Evolutionary conservation across 1,139 yeast species (phyloP).

Genomic region (Blastobotrys raffinosifermentans): DNA sequence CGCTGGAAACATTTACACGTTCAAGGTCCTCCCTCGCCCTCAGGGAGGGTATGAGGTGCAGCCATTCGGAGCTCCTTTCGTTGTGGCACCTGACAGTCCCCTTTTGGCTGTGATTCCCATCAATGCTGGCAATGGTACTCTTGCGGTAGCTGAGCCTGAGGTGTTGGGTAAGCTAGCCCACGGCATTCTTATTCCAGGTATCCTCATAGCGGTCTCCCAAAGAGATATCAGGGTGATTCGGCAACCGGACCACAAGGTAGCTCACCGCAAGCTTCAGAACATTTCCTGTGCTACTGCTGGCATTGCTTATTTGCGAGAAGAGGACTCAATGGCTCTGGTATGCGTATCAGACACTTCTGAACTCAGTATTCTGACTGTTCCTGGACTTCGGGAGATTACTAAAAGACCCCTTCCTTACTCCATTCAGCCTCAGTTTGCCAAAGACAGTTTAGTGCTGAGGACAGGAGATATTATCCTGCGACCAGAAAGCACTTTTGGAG

Average conservation of each 20-base stretch:
- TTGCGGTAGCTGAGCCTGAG: slow-evolving; percentile 58
- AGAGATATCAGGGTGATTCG: slow-evolving; percentile 61
- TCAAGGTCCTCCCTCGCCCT: slow-evolving; percentile 60
- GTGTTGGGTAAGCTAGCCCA: slow-evolving; percentile 55
- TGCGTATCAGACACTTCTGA: slow-evolving; percentile 39
- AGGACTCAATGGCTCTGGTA: slow-evolving; percentile 40
- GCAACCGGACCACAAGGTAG: slow-evolving; percentile 45
- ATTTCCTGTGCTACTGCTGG: slow-evolving; percentile 47
- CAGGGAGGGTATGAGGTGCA: slow-evolving; percentile 65
- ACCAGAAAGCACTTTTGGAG: slow-evolving; percentile 52
- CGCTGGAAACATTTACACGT: slow-evolving; percentile 64
- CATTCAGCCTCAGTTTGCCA: slow-evolving; percentile 37
- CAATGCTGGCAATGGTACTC: slow-evolving; percentile 49
- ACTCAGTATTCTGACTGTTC: slow-evolving; percentile 43
- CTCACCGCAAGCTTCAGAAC: slow-evolving; percentile 46
- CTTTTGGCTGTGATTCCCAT: slow-evolving; percentile 55
- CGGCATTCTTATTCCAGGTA: slow-evolving; percentile 60
- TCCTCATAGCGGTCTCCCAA: slow-evolving; percentile 50
- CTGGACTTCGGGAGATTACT: slow-evolving; percentile 48
- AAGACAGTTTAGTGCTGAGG: slow-evolving; percentile 46
- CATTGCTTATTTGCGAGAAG: slow-evolving; percentile 42
- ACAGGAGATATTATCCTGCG: slow-evolving; percentile 73
- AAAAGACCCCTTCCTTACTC: slow-evolving; percentile 38
- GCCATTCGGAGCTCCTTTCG: slow-evolving; percentile 44
- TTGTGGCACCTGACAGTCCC: slow-evolving; percentile 41